Base-by-base conservation (phyloP, 2,329 filamentous ascomycete species). In the Verticillium albo-atrum region DNA sequence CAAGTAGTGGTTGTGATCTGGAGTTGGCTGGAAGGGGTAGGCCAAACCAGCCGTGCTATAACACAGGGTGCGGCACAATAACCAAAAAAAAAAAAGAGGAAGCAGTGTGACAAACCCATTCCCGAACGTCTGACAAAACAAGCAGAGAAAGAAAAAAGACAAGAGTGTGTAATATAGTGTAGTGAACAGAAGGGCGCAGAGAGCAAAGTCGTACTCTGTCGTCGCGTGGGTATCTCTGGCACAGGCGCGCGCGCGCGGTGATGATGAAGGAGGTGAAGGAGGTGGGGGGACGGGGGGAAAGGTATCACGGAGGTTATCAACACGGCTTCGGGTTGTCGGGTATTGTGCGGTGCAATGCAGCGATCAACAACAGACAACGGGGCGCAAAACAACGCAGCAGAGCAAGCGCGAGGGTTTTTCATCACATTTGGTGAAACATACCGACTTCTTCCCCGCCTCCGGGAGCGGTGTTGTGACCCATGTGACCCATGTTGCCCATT, bases 361-460 rank as follows among this genome's bases (percentile, higher is more conserved):
- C 64, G 63, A 66, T 64, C 63, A 63, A 61, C 61, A 61, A 63
- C 62, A 53, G 60, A 58, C 51, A 59, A 62, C 47, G 56, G 57
- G 60, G 61, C 58, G 59, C 60, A 63, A 61, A 57, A 74, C 20
- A 47, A 47, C 37, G 37, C 77, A 68, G 71, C 75, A 76, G 79
- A 74, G 78, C 64, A 71, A 70, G 71, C 66, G 65, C 69, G 61
- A 64, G 63, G 62, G 60, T 60, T 62, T 59, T 56, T 64, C 69
- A 83, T 91, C 87, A 95, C 88, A 95, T 91, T 82, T 92, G 90
- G 84, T 92, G 89, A 83, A 93, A 97, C 92, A 96, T 97, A 96
- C 92, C 92, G 88, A 92, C 92, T 86, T 95, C 92, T 71, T 93
- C 90, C 74, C 82, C 83, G 77, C 85, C 86, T 75, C 85, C 83